Percentiles rank a stretch among this genome's conserved stretches.
Conservation (phyloP, 2,329 filamentous ascomycete genomes). For the Bimuria novae-zelandiae region DNA sequence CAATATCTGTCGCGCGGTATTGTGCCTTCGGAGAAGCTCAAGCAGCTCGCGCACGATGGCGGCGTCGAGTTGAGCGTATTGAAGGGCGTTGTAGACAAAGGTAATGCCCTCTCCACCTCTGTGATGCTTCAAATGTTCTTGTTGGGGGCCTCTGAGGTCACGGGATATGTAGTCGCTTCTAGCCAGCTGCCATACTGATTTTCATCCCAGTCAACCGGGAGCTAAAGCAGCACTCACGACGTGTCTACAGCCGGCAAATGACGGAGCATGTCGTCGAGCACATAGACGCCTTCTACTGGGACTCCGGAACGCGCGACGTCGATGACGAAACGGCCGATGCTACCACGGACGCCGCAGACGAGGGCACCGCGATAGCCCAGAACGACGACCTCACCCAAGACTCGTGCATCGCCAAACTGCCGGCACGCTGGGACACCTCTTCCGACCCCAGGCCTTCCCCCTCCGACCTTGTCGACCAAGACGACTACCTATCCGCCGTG, state of each 20-base stretch:
- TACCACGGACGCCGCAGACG: conserved; percentile 46
- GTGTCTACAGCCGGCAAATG: conserved; percentile 71
- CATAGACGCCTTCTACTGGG: conserved; percentile 68
- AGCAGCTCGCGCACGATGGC: conserved; percentile 52
- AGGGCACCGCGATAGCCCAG: conserved; percentile 37
- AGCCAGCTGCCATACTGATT: too few species aligned
- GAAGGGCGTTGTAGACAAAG: conserved; percentile 57
- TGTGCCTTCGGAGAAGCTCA: conserved; percentile 60
- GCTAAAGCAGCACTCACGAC: conserved; percentile 67
- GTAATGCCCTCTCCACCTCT: conserved; percentile 31
- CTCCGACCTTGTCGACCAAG: conserved; percentile 22
- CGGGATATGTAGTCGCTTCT: too few species aligned
- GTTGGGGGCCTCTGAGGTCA: too few species aligned
- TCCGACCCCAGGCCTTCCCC: conserved; percentile 15
- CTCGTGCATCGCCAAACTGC: conserved; percentile 40
- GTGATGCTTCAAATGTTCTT: too few species aligned
- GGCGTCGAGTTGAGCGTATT: conserved; percentile 54
- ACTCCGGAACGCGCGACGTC: conserved; percentile 47
- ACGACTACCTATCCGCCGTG: conserved; percentile 47
- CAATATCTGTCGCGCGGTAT: conserved; percentile 66
- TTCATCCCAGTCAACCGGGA: conserved; percentile 63
- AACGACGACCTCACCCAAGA: conserved; percentile 41
- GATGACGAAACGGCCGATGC: conserved; percentile 33
- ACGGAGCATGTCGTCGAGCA: conserved; percentile 74
- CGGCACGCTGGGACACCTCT: conserved; percentile 33